A percentile compares a stretch with the other conserved stretches of the same genome.
phyloP scores from a whole-genome alignment of 257 asterid genomes.

The Scutellaria baicalensis region DNA sequence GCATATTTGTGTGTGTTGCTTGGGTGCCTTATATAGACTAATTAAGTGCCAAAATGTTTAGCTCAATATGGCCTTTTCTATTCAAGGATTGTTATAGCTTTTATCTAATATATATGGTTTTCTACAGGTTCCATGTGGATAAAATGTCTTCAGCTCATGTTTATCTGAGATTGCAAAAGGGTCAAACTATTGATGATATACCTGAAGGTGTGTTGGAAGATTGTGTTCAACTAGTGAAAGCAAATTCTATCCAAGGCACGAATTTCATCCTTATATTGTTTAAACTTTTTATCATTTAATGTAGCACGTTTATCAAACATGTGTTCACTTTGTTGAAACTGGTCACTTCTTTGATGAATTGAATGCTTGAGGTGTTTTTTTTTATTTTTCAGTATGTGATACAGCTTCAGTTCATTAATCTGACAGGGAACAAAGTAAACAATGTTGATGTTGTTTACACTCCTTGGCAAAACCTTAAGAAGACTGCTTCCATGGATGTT shows the following conservation, averaged over 20 bases:
- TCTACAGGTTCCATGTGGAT: slow-evolving; percentile 91
- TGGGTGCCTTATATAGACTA: not conserved
- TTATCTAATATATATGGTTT: slow-evolving; percentile 17
- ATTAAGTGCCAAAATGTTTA: not conserved
- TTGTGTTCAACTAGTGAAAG: slow-evolving; percentile 95
- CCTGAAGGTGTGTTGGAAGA: slow-evolving; percentile 91
- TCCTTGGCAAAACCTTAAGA: slow-evolving; percentile 96
- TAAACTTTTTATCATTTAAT: not conserved
- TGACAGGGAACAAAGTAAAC: slow-evolving; percentile 85
- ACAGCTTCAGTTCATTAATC: not conserved
- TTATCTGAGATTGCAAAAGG: slow-evolving; percentile 81
- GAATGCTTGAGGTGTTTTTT: not conserved
- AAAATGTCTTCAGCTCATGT: slow-evolving; percentile 99
- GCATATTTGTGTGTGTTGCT: not conserved
- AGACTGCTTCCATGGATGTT: slow-evolving; percentile 96
- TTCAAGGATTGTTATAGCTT: slow-evolving; percentile 8
- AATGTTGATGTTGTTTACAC: slow-evolving; percentile 95
- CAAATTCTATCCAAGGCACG: slow-evolving; percentile 94
- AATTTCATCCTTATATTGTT: not conserved
- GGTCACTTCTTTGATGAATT: not conserved
- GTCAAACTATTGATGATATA: slow-evolving; percentile 77
- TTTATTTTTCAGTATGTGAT: not conserved
- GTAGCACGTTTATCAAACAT: not conserved
- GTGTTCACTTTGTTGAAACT: not conserved
- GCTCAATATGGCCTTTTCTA: not conserved